Evolutionary conservation across 345 rosid genomes (phyloP).

Genomic region (Carallia pectinifolia): DNA sequence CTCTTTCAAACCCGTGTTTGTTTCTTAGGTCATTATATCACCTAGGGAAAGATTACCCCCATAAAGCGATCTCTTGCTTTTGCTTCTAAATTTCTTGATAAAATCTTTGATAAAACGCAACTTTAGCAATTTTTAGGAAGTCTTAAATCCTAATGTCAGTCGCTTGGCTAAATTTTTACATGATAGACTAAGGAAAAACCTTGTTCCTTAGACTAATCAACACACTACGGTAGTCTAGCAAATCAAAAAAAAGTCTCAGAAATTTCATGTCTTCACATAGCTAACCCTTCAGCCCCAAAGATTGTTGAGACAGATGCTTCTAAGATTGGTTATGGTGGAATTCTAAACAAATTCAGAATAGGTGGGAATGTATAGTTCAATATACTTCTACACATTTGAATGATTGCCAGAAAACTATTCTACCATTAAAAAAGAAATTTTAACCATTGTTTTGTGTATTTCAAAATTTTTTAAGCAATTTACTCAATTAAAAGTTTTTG

Average conservation of each 20-base stretch:
- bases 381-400: background rate
- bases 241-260: background rate
- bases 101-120: background rate
- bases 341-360: background rate
- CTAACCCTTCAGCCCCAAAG: too few species aligned
- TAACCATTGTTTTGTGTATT: background rate
- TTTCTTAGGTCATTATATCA: background rate
- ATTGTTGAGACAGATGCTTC: background rate
- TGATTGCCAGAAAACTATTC: background rate
- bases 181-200: background rate
- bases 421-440: background rate
- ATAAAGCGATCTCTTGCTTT: background rate
- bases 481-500: background rate
- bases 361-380: background rate
- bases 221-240: background rate
- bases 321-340: background rate
- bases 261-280: too few species aligned
- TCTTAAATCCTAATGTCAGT: too few species aligned
- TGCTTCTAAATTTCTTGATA: background rate
- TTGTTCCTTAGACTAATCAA: too few species aligned
- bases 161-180: background rate
- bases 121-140: background rate
- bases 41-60: background rate
- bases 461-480: background rate
- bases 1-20: background rate